These are phyloP conservation scores for Spiraea crenata DNA, from an alignment of 331 rosid species.

Conservation along the genomic window DNA sequence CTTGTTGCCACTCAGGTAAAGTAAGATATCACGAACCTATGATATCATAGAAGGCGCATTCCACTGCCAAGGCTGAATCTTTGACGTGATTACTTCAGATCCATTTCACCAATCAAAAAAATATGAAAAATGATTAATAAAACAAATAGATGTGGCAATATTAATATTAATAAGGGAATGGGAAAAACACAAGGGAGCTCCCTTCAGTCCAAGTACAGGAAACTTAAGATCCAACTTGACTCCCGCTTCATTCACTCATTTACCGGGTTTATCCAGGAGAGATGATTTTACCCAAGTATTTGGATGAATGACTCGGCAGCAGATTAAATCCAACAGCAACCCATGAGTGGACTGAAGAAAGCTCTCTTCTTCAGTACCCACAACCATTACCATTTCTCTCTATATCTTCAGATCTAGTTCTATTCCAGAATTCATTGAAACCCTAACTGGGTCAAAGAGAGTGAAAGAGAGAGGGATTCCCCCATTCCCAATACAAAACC, in stretches of 20 bases:
- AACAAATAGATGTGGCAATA: too few species aligned
- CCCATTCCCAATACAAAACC: too few species aligned
- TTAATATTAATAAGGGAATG: too few species aligned
- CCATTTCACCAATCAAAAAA: too few species aligned
- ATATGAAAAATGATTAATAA: not conserved
- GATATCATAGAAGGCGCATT: too few species aligned
- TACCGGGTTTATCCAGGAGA: slow-evolving; percentile 36
- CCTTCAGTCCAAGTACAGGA: slow-evolving; percentile 99
- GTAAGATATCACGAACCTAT: too few species aligned
- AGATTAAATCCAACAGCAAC: slow-evolving; percentile 57
- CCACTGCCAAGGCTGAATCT: too few species aligned
- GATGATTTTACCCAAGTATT: slow-evolving; percentile 47
- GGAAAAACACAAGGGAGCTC: slow-evolving; percentile 70
- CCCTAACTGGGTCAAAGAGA: not conserved
- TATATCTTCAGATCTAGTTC: too few species aligned
- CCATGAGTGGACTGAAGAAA: slow-evolving; percentile 92
- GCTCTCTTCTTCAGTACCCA: slow-evolving; percentile 60
- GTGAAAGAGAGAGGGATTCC: slow-evolving; percentile 2
- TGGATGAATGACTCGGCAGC: slow-evolving; percentile 99
- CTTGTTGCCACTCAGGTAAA: too few species aligned
- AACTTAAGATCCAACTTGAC: slow-evolving; percentile 78
- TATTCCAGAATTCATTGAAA: not conserved
- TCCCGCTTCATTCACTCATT: slow-evolving; percentile 98
- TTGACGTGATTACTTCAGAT: too few species aligned
- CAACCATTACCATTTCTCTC: not conserved